Base-by-base conservation (phyloP, 73 alveolate species). In the Blepharisma japonicum region DNA sequence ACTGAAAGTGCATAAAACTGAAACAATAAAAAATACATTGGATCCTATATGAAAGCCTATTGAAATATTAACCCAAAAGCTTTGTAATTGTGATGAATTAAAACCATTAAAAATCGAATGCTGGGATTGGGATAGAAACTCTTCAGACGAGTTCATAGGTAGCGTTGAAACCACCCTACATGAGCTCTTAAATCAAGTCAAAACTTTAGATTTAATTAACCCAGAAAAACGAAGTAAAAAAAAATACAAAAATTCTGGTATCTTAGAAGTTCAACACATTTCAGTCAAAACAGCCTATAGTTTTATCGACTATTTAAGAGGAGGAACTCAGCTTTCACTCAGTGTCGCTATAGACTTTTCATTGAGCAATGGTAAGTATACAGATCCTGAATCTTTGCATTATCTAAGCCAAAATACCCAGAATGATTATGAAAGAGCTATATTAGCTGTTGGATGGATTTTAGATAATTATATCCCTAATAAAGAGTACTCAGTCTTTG, bases 331-430 rank as follows among this genome's bases (percentile, higher is more conserved):
- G 21, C 61, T 94, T 6, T 84, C 81, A 51, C 45, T 92, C 67
- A 76, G 87, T 27, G 87, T 90, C 6, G 98, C 99, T 25, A 89
- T 95, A 45, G 99, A 95, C 82, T 95, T 90, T 56, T 92, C 99
- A 45, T 94, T 87, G 18, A 89, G 97, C 46, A 95, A 95, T 88
- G 96, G 96, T 20, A 92, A 85, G 27, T 83, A 83, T 14, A 53
- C 71, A 20, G 61, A 86, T 46, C 90, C 86, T 50, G 23, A 38
- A n/a, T 95, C 99, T 48, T 47, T 84, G 8, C 91, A 84, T 68
- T 79, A 80, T 11, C 14, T 78, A 68, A 68, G 23, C 67, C 91
- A 88, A 6, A 7, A 71, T 7, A 21, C 18, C 27, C 49, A 68
- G 81, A 95, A 93, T 77, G 83, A 93, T 71, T 95, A 95, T 86